Evolutionary conservation across 306 rosid genomes (phyloP), one percentile per base, ranked within the genome.

Genomic region (Begonia masoniana): DNA sequence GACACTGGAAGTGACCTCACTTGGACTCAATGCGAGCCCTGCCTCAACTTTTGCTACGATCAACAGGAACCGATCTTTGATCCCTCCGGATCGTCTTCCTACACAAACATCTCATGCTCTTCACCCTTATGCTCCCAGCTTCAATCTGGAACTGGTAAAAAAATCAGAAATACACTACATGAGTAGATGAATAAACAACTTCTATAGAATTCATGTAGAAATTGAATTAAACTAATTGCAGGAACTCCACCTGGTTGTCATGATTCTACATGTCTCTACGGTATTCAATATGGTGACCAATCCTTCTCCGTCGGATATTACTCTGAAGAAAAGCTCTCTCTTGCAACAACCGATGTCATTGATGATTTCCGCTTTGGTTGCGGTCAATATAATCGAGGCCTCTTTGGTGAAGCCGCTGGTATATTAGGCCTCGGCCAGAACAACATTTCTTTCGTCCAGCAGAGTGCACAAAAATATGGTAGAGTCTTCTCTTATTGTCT

Each of bases 1-100:
- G 94, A 87, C 47, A 83, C 94, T 0, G 89, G 81, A 0, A 82
- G 96, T 51, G 85, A 74, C 26, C 72, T 82, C 13, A 78, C 94
- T n/a, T 87, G 96, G 96, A 81, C 89, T 47, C 96, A 87, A 45
- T 87, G 96, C 15, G 1, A 68, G 48, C 96, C 96, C 0, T 87
- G 96, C 10, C 64, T 42, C 3, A 1, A 11, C 1, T 62, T 47
- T 2, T 87, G 96, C 62, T 87, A 83, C 50, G 15, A 57, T 3
- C 96, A 87, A 15, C 43, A 55, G 19, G 94, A 87, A 9, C 56
- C 58, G 0, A 75, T 68, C 11, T 81, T 63, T 43, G 64, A 79
- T 23, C 91, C 96, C 0, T 56, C 78, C 0, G 7, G 60, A 12
- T 78, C 84, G 4, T 1, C 75, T 0, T 47, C 89, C 0, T 87